Evolutionary conservation across 768 basidiomycete genomes (phyloP).

Genomic region (Boletus rex-veris): DNA sequence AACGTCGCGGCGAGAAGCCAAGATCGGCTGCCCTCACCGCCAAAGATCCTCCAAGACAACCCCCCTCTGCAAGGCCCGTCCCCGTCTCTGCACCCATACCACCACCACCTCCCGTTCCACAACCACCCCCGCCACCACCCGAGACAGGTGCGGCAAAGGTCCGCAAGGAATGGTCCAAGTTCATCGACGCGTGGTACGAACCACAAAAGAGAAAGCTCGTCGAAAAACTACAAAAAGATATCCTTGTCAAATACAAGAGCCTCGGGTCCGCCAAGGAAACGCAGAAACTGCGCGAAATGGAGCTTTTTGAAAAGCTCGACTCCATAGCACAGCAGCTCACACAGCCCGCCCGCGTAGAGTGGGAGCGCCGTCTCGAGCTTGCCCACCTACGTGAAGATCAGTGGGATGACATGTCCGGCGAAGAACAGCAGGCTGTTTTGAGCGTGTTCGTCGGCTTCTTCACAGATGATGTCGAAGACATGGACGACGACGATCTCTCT

Average conservation of each 20-base stretch:
- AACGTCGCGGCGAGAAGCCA: constrained; percentile 23
- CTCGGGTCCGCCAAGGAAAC: constrained; percentile 23
- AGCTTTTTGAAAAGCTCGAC: constrained; percentile 25
- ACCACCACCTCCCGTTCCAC: neutral
- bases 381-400: constrained; percentile 29
- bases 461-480: constrained; percentile 26
- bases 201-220: constrained; percentile 27
- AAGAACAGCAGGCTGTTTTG: constrained; percentile 32
- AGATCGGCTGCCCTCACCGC: constrained; percentile 5
- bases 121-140: constrained; percentile 14
- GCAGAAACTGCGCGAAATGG: constrained; percentile 28
- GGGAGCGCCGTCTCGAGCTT: constrained; percentile 32
- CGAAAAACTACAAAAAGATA: constrained; percentile 31
- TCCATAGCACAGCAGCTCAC: constrained; percentile 22
- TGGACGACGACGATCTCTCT: constrained; percentile 9
- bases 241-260: constrained; percentile 31
- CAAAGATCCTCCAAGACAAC: constrained; percentile 15
- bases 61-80: too few species aligned
- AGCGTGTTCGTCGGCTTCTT: constrained; percentile 30
- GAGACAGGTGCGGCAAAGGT: constrained; percentile 25
- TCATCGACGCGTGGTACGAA: constrained; percentile 29
- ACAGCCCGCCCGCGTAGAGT: constrained; percentile 31
- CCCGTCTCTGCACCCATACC: neutral
- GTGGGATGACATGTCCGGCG: constrained; percentile 30
- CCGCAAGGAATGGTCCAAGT: constrained; percentile 30